phyloP scores from a whole-genome alignment of 371 early-diverging fungal species.

The Circinella minor region DNA sequence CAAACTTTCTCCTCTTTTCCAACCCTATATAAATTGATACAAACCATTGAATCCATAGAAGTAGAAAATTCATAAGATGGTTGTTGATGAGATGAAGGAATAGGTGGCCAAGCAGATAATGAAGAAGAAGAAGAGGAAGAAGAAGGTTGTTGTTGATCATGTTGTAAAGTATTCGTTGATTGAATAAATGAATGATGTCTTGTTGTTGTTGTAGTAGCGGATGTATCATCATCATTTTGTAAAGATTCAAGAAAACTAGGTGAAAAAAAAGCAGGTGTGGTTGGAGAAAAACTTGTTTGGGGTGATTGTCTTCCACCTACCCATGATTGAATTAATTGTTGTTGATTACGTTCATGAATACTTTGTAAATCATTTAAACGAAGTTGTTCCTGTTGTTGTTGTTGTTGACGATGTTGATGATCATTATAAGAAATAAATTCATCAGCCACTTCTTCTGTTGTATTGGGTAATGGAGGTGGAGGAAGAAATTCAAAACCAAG shows the following conservation, averaged over 20 bases:
- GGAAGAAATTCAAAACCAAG: conserved; percentile 15
- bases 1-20: no score
- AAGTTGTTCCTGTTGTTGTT: conserved; percentile 7
- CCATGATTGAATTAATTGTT: conserved; percentile 30
- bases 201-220: no score
- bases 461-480: background rate
- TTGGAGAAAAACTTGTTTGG: conserved; percentile 30
- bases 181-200: background rate
- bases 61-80: conserved; percentile 7
- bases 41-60: conserved; percentile 16
- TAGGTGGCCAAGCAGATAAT: background rate
- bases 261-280: conserved; percentile 73
- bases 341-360: conserved; percentile 24
- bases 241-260: conserved; percentile 72
- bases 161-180: background rate
- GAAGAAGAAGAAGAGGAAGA: background rate
- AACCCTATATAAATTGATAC: background rate
- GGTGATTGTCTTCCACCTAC: conserved; percentile 18
- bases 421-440: conserved; percentile 10
- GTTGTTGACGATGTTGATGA: conserved; percentile 13
- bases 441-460: background rate
- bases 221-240: conserved; percentile 40
- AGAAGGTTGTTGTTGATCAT: no score
- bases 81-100: conserved; percentile 7
- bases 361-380: conserved; percentile 19